phyloP scores from a whole-genome alignment of 2,329 filamentous ascomycete genomes.

The Gnomoniopsis smithogilvyi region DNA sequence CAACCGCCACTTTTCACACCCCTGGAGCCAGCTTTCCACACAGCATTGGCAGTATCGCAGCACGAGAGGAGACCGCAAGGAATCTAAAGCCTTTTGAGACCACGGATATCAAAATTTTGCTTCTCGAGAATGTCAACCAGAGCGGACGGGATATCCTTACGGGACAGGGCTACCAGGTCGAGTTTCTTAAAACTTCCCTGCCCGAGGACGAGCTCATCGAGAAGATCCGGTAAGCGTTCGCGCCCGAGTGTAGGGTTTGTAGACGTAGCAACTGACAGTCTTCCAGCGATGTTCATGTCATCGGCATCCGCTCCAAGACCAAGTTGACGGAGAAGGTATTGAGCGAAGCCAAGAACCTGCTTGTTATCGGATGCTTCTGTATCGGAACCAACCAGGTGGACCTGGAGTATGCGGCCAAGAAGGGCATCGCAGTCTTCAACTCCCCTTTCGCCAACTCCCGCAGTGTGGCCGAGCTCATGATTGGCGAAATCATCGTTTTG shows the following conservation, averaged over 20 bases:
- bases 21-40: slow-evolving; percentile 55
- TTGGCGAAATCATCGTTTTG: slow-evolving; percentile 86
- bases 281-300: slow-evolving; percentile 84
- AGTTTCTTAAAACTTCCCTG: slow-evolving; percentile 82
- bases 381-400: slow-evolving; percentile 97
- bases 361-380: slow-evolving; percentile 97
- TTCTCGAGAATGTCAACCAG: slow-evolving; percentile 94
- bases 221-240: slow-evolving; percentile 76
- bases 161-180: slow-evolving; percentile 92
- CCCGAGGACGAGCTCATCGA: slow-evolving; percentile 92
- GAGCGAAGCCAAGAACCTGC: slow-evolving; percentile 84
- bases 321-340: slow-evolving; percentile 86
- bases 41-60: slow-evolving; percentile 37
- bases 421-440: slow-evolving; percentile 97
- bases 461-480: slow-evolving; percentile 93
- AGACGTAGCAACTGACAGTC: slow-evolving; percentile 16
- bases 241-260: not conserved
- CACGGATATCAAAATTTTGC: slow-evolving; percentile 91
- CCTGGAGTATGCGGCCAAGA: slow-evolving; percentile 74
- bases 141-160: slow-evolving; percentile 80
- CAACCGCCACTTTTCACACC: slow-evolving; percentile 71
- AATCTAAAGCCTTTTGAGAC: slow-evolving; percentile 93
- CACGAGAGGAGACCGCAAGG: slow-evolving; percentile 44
- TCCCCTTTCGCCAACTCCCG: slow-evolving; percentile 98
- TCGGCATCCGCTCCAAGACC: slow-evolving; percentile 97